Percentiles rank a stretch among this genome's conserved stretches.
These are phyloP conservation scores for Macrocybe gigantea DNA, from an alignment of 768 basidiomycete genomes.

Conservation along the genomic window DNA sequence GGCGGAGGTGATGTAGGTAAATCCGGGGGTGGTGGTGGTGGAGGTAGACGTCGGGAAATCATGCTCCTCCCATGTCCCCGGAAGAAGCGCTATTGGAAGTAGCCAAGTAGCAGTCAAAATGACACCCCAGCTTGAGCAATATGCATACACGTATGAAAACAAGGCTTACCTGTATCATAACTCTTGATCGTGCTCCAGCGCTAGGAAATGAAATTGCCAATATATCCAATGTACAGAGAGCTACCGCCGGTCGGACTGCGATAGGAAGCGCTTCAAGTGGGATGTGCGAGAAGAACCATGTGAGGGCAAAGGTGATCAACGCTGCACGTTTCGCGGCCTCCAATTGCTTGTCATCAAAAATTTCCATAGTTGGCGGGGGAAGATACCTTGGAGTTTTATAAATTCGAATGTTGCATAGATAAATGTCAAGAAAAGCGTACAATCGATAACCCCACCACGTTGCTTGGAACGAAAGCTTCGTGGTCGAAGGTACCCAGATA, in stretches of 20 bases:
- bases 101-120: slow-evolving; percentile 80
- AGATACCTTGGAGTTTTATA: slow-evolving; percentile 46
- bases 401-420: neutral
- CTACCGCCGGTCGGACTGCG: slow-evolving; percentile 51
- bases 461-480: no score
- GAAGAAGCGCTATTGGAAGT: slow-evolving; percentile 68
- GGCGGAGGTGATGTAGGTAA: neutral
- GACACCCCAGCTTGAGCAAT: slow-evolving; percentile 48
- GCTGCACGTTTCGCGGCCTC: slow-evolving; percentile 72
- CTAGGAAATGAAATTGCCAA: slow-evolving; percentile 78
- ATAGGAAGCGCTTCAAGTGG: slow-evolving; percentile 53
- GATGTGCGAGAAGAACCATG: slow-evolving; percentile 68
- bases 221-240: slow-evolving; percentile 63
- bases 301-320: slow-evolving; percentile 66
- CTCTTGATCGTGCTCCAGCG: slow-evolving; percentile 67
- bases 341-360: slow-evolving; percentile 59
- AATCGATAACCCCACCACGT: slow-evolving; percentile 85
- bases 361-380: slow-evolving; percentile 66
- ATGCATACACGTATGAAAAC: neutral
- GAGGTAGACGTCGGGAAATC: slow-evolving; percentile 13
- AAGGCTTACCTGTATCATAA: slow-evolving; percentile 61
- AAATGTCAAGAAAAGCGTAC: slow-evolving; percentile 32
- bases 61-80: slow-evolving; percentile 57
- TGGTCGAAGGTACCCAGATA: no score
- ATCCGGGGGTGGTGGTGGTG: slow-evolving; percentile 1